These are phyloP conservation scores for Colletotrichum tamarilloi DNA, from an alignment of 2,329 filamentous ascomycete genomes.

Conservation along the genomic window DNA sequence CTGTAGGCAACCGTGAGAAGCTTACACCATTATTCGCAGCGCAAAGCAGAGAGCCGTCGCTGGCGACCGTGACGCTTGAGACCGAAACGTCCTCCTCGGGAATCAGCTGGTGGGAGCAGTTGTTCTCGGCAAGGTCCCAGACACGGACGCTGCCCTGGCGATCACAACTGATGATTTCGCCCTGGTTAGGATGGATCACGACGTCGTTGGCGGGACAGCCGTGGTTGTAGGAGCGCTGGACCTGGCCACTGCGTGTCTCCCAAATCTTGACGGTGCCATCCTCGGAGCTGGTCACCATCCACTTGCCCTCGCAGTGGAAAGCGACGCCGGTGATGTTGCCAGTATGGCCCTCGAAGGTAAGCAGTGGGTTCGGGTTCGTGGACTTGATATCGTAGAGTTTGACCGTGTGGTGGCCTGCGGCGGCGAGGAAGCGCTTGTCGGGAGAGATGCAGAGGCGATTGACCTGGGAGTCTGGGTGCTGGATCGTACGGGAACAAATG, in stretches of 20 bases:
- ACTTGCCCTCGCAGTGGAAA: slow-evolving; percentile 98
- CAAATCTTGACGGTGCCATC: slow-evolving; percentile 98
- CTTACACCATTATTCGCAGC: slow-evolving; percentile 90
- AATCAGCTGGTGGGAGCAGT: slow-evolving; percentile 94
- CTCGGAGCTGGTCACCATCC: slow-evolving; percentile 99
- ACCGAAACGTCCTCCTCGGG: slow-evolving; percentile 96
- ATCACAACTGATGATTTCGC: slow-evolving; percentile 97
- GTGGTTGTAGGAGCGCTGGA: slow-evolving; percentile 95
- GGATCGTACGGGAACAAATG: slow-evolving; percentile 97
- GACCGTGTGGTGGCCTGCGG: slow-evolving; percentile 82
- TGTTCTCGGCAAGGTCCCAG: slow-evolving; percentile 97
- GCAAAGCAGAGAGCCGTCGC: slow-evolving; percentile 90
- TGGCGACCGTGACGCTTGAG: slow-evolving; percentile 94
- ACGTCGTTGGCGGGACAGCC: slow-evolving; percentile 94
- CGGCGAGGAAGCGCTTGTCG: slow-evolving; percentile 95
- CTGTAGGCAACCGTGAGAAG: not conserved
- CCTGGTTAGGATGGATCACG: slow-evolving; percentile 99
- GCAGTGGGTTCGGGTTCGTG: slow-evolving; percentile 92
- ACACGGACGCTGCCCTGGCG: slow-evolving; percentile 91
- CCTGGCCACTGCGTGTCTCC: slow-evolving; percentile 86
- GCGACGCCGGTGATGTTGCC: slow-evolving; percentile 96
- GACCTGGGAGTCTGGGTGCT: slow-evolving; percentile 97
- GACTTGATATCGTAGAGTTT: slow-evolving; percentile 99
- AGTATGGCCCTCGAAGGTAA: slow-evolving; percentile 96
- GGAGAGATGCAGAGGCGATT: slow-evolving; percentile 98